Base-by-base conservation (phyloP, 2,329 filamentous ascomycete genomes). In the Claviceps monticola region DNA sequence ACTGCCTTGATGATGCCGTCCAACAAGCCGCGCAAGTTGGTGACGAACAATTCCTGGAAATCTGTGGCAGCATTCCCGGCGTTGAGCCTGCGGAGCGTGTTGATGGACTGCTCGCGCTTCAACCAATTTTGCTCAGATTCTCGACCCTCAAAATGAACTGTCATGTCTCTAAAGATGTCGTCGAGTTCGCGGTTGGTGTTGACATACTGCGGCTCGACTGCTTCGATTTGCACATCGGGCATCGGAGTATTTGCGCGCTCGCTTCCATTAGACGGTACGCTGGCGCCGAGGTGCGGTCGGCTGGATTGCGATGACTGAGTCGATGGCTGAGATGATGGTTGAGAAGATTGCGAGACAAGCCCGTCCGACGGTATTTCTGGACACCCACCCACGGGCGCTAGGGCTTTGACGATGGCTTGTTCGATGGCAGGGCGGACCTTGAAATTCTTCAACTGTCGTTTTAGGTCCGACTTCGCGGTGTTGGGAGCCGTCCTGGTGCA, bases 61-160 rank as follows among this genome's bases (percentile, higher is more conserved):
- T 95, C 88, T 26, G 78, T 76, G 0, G 86, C 80, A 5, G 84
- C 86, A 64, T 97, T 97, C 52, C 91, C 91, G 55, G 84, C 86
- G 49, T 88, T 80, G 26, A 96, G 75, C 56, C 82, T 79, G 50
- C 91, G 81, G 48, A 97, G 69, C 57, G 86, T 90, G 7, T 76
- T 77, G 39, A 89, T 77, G 62, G 80, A 84, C 70, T 91, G 86
- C 66, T 97, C 91, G 64, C 91, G 79, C 58, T 84, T 83, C 60
- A 87, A 66, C 91, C 91, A 97, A 62, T 97, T 97, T 54, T 86
- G 81, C 63, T 97, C 91, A 0, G 85, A 82, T 69, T 97, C 91
- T 63, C 76, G 88, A 50, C 90, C 90, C 58, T 96, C 89, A 56
- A 96, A 96, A 64, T 78, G 77, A 50, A 75, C 75, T 36, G 83